These are phyloP conservation scores for Allium fistulosum DNA, from an alignment of 106 monocot genomes.

Conservation along the genomic window DNA sequence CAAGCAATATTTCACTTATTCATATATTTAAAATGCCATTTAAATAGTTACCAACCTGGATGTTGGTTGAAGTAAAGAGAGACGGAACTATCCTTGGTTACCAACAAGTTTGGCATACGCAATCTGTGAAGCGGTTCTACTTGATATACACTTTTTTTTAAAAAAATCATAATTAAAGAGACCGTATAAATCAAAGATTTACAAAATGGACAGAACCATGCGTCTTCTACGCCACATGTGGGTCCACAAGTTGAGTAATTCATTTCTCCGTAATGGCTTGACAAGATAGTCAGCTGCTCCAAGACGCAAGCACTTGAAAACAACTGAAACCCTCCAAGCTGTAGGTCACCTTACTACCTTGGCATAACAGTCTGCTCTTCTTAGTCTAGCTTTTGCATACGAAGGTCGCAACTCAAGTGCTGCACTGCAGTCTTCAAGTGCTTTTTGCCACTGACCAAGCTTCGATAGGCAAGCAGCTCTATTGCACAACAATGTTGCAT, in stretches of 20 bases:
- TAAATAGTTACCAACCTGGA: too few relatives aligned
- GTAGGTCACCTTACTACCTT: slow-evolving; percentile 31
- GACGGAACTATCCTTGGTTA: too few relatives aligned
- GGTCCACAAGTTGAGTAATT: slow-evolving; percentile 65
- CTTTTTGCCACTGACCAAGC: slow-evolving; percentile 50
- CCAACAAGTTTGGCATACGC: too few relatives aligned
- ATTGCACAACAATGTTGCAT: slow-evolving; percentile 73
- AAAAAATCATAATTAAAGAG: neutral
- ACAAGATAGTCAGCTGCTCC: slow-evolving; percentile 78
- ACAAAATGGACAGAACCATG: slow-evolving; percentile 30
- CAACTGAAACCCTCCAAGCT: slow-evolving; percentile 59
- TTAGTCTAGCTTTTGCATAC: slow-evolving; percentile 57
- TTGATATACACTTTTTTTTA: neutral
- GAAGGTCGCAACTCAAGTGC: slow-evolving; percentile 51
- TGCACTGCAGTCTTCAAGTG: slow-evolving; percentile 51
- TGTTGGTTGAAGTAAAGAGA: too few relatives aligned
- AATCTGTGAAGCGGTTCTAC: neutral
- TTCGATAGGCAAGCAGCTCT: slow-evolving; percentile 52
- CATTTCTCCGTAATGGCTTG: slow-evolving; percentile 70
- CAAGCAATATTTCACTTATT: too few relatives aligned
- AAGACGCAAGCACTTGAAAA: slow-evolving; percentile 65
- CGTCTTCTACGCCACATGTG: slow-evolving; percentile 71
- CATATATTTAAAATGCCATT: too few relatives aligned
- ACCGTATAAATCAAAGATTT: slow-evolving; percentile 5
- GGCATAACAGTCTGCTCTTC: slow-evolving; percentile 72